Conservation (phyloP, 2,329 filamentous ascomycete genomes). For the Xylariaceae sp. region DNA sequence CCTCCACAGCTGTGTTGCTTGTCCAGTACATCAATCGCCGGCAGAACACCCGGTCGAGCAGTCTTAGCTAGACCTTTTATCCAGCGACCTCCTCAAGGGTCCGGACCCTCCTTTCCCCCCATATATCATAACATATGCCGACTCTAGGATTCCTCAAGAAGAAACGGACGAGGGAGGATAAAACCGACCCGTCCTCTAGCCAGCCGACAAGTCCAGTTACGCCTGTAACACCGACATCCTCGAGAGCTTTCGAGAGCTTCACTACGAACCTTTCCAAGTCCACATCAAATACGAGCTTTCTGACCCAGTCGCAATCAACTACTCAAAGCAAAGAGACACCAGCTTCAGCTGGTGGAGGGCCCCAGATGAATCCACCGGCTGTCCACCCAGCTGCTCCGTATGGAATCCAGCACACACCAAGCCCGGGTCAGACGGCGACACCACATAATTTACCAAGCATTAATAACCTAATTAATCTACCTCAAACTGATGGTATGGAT, state of each 20-base stretch:
- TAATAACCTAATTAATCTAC: constrained; percentile 79
- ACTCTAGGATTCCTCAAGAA: constrained; percentile 96
- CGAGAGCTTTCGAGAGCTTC: constrained; percentile 56
- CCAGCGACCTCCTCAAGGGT: constrained; percentile 29
- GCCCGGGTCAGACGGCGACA: constrained; percentile 37
- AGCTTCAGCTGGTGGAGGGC: constrained; percentile 39
- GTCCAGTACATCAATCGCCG: constrained; percentile 19
- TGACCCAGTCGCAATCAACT: constrained; percentile 31
- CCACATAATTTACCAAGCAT: constrained; percentile 79
- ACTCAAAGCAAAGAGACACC: constrained; percentile 33
- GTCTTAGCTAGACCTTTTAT: constrained; percentile 8
- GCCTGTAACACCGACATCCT: constrained; percentile 61
- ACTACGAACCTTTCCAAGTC: constrained; percentile 44
- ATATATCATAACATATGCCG: constrained; percentile 72
- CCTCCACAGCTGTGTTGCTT: neutral
- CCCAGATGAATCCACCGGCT: constrained; percentile 41
- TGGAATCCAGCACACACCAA: constrained; percentile 50
- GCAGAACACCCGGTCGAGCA: constrained; percentile 13
- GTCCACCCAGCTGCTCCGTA: constrained; percentile 45
- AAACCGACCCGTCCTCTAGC: constrained; percentile 70
- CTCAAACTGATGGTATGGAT: constrained; percentile 51
- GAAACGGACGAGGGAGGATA: constrained; percentile 94
- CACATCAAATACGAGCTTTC: constrained; percentile 29
- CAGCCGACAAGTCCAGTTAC: constrained; percentile 69
- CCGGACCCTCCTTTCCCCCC: constrained; percentile 36